A percentile compares a stretch with the other conserved stretches of the same genome.
Conservation (phyloP, 2,329 filamentous ascomycete genomes). For the Fusarium bactridioides region DNA sequence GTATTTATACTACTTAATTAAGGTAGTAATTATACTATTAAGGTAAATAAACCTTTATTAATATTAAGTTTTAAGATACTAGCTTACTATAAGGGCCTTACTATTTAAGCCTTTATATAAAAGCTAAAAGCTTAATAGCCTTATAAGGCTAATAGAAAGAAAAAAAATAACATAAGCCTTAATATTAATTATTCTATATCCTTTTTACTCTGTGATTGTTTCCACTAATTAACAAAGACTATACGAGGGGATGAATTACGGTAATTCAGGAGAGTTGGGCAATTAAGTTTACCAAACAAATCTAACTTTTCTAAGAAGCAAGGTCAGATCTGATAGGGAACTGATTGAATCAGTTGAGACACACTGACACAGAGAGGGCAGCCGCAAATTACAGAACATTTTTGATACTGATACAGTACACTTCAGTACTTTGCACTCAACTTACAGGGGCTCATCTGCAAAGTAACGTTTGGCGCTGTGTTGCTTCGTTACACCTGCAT, state of each 20-base stretch:
- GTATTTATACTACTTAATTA: no score
- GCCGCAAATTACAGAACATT: neutral
- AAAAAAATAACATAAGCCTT: no score
- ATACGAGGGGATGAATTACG: neutral
- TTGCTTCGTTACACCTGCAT: slow-evolving; percentile 34
- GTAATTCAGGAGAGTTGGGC: neutral
- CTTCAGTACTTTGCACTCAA: neutral
- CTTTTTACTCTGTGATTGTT: neutral
- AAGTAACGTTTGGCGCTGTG: slow-evolving; percentile 27
- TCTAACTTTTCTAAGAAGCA: neutral
- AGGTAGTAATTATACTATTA: no score
- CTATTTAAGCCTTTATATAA: no score
- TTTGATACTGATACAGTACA: neutral
- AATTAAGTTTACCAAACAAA: neutral
- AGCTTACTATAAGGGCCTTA: no score
- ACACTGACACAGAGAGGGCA: neutral
- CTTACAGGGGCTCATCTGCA: slow-evolving; percentile 20
- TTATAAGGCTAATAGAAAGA: no score
- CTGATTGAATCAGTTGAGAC: slow-evolving; percentile 5
- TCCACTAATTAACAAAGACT: neutral
- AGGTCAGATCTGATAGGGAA: neutral
- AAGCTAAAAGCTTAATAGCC: no score
- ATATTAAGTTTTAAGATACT: no score
- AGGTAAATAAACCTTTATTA: no score
- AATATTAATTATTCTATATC: neutral